A percentile compares a stretch with the other conserved stretches of the same genome.
Conservation (phyloP, 2,329 filamentous ascomycete species). For the Nemania sp. region DNA sequence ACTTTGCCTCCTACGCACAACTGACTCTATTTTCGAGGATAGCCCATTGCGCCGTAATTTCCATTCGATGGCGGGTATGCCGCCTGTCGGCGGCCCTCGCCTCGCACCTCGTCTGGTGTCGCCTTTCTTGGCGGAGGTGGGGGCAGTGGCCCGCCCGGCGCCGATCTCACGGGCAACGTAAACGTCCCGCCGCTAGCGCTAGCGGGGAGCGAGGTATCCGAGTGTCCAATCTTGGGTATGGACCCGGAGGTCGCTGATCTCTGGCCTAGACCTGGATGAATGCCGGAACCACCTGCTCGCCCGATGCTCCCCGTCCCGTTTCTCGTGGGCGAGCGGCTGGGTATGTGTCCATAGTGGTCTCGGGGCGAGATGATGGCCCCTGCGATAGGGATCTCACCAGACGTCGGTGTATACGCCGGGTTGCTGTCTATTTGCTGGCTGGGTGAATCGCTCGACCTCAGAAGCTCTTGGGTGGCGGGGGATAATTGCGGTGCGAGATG, state of each 20-base stretch:
- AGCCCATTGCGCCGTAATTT: slow-evolving; percentile 42
- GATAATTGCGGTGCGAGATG: slow-evolving; percentile 82
- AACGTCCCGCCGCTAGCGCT: slow-evolving; percentile 58
- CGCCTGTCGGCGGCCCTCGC: slow-evolving; percentile 58
- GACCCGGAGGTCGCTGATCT: slow-evolving; percentile 58
- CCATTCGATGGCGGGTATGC: slow-evolving; percentile 54
- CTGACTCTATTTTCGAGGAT: slow-evolving; percentile 38
- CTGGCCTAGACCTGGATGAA: slow-evolving; percentile 59
- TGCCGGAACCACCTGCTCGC: slow-evolving; percentile 48
- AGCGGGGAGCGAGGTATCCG: slow-evolving; percentile 42
- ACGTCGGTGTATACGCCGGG: slow-evolving; percentile 65
- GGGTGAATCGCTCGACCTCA: slow-evolving; percentile 67
- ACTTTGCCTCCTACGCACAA: slow-evolving; percentile 1
- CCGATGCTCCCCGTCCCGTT: slow-evolving; percentile 54
- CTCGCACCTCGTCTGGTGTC: slow-evolving; percentile 57
- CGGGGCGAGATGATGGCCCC: slow-evolving; percentile 61
- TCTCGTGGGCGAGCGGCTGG: slow-evolving; percentile 57
- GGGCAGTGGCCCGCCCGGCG: slow-evolving; percentile 62
- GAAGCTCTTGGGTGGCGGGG: slow-evolving; percentile 76
- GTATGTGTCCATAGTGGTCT: slow-evolving; percentile 50
- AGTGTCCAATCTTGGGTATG: slow-evolving; percentile 52
- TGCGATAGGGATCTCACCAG: slow-evolving; percentile 72
- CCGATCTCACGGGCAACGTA: slow-evolving; percentile 67
- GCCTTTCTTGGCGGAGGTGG: slow-evolving; percentile 64
- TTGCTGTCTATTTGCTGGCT: slow-evolving; percentile 53